A percentile compares a stretch with the other conserved stretches of the same genome.
Evolutionary conservation across 495 filamentous ascomycete genomes (phyloP).

Genomic region (Aspergillus incahuasiensis): DNA sequence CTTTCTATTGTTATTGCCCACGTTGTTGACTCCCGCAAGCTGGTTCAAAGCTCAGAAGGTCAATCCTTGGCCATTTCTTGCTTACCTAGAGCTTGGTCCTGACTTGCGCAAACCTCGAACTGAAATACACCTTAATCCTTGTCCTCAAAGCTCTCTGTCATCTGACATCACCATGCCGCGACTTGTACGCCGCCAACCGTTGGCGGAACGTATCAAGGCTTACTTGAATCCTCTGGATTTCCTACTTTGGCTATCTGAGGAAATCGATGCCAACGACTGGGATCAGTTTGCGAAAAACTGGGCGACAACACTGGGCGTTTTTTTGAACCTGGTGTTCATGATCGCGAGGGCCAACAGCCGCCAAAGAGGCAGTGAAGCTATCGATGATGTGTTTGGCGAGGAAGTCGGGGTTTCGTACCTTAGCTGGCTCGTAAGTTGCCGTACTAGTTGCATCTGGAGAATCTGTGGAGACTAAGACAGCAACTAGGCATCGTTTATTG

Average conservation of each 20-base stretch:
- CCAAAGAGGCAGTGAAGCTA: conserved; percentile 34
- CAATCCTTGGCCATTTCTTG: background rate
- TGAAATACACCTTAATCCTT: background rate
- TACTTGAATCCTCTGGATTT: conserved; percentile 85
- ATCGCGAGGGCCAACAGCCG: conserved; percentile 74
- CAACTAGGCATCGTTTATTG: conserved; percentile 59
- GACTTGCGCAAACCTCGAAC: background rate
- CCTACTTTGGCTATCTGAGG: conserved; percentile 82
- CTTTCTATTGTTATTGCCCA: background rate
- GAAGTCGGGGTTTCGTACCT: conserved; percentile 59
- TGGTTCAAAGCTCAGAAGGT: conserved; percentile 6
- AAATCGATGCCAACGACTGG: conserved; percentile 84
- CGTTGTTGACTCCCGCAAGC: conserved; percentile 15
- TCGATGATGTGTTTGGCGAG: conserved; percentile 84
- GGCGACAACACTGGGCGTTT: conserved; percentile 67
- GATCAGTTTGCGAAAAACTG: conserved; percentile 70
- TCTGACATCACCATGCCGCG: conserved; percentile 54
- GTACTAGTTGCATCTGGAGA: background rate
- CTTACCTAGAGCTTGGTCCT: background rate
- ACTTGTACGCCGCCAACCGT: conserved; percentile 73
- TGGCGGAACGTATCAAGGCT: conserved; percentile 68
- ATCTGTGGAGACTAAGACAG: conserved; percentile 2
- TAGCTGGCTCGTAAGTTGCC: conserved; percentile 68
- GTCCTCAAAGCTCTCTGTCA: background rate
- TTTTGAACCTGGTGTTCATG: conserved; percentile 73